Conservation (phyloP, 352 stramenopile species). For the Pythium diclinum region DNA sequence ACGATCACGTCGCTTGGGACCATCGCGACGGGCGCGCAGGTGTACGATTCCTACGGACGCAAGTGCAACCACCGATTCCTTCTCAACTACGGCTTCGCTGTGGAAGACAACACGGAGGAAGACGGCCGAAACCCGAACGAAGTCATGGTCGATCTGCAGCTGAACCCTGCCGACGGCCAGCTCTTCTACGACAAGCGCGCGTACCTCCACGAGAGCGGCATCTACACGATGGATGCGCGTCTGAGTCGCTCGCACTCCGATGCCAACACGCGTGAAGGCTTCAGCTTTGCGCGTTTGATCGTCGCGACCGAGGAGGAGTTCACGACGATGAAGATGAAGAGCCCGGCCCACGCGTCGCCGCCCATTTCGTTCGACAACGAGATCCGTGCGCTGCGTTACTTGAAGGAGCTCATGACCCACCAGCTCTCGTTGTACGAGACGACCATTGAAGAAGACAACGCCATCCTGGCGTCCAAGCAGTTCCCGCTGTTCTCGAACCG, state of each 20-base stretch:
- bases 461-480: conserved; percentile 72
- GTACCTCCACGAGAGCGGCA: conserved; percentile 83
- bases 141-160: conserved; percentile 87
- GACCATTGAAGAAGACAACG: conserved; percentile 86
- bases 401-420: conserved; percentile 74
- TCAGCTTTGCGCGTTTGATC: conserved; percentile 84
- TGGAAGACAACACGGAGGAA: conserved; percentile 98
- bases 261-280: conserved; percentile 80
- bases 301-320: conserved; percentile 85
- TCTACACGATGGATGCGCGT: conserved; percentile 85
- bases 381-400: conserved; percentile 68
- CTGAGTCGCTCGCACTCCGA: conserved; percentile 84
- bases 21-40: conserved; percentile 85
- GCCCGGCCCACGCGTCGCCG: conserved; percentile 67
- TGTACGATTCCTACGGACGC: conserved; percentile 99
- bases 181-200: conserved; percentile 84
- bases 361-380: conserved; percentile 87
- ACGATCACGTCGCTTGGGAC: conserved; percentile 87
- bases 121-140: conserved; percentile 99
- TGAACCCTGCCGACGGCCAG: conserved; percentile 54
- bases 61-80: conserved; percentile 99
- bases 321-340: conserved; percentile 77
- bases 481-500: conserved; percentile 85
- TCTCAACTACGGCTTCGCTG: conserved; percentile 99
- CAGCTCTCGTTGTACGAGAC: conserved; percentile 81